Evolutionary conservation across 495 filamentous ascomycete genomes (phyloP).

Genomic region (Penicillium diatomitis): DNA sequence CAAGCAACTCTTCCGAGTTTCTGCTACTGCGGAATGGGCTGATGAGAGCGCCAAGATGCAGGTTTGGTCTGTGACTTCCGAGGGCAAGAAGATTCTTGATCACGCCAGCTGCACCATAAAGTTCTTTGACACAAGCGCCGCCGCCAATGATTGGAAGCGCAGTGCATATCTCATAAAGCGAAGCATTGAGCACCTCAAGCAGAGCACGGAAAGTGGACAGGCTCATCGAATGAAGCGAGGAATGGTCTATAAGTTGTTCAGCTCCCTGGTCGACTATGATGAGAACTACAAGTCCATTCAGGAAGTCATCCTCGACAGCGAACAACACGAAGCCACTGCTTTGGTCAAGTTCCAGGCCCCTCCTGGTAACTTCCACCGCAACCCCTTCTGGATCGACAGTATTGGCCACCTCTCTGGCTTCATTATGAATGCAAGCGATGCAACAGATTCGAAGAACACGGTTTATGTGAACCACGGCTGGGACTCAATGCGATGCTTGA

Average conservation of each 20-base stretch:
- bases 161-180: constrained; percentile 37
- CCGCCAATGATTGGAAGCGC: constrained; percentile 37
- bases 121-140: constrained; percentile 24
- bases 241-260: constrained; percentile 71
- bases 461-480: constrained; percentile 73
- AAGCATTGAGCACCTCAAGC: constrained; percentile 38
- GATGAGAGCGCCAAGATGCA: constrained; percentile 19
- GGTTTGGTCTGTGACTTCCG: constrained; percentile 33
- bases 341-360: constrained; percentile 56
- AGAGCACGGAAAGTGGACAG: constrained; percentile 39
- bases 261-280: constrained; percentile 61
- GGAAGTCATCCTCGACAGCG: constrained; percentile 67
- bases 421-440: constrained; percentile 70
- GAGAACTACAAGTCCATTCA: constrained; percentile 60
- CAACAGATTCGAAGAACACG: constrained; percentile 56
- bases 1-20: constrained; percentile 37
- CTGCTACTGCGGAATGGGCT: constrained; percentile 28
- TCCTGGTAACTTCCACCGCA: constrained; percentile 55
- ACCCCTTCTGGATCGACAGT: constrained; percentile 68
- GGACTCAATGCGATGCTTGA: constrained; percentile 62
- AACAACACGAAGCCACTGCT: constrained; percentile 61
- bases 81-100: constrained; percentile 39
- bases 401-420: constrained; percentile 59
- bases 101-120: constrained; percentile 43
- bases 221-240: constrained; percentile 55